Base-by-base conservation (phyloP, 163 green algal species). In the Chloromonas sp. region DNA sequence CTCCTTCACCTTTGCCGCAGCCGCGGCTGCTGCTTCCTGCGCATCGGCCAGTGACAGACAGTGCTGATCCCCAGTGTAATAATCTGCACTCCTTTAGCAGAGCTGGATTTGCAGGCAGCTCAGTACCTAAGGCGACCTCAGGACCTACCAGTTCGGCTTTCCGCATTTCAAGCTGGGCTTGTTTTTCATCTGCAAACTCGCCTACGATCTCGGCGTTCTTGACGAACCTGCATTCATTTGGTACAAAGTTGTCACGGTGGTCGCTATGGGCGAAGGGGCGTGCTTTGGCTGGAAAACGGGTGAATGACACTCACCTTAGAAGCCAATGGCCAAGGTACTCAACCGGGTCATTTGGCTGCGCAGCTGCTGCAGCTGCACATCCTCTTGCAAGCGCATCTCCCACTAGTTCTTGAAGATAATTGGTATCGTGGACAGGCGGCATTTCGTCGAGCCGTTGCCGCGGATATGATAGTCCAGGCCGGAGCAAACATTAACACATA, bases 281-380 rank as follows among this genome's bases (percentile, higher is more conserved):
- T 76, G 36, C 36, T 36, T 36, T 36, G 36, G 36, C 36, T 36
- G 36, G 36, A 36, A 36, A 36, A 36, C 36, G 36, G 36, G 36
- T 36, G 36, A 36, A 36, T 36, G 36, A 36, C 36, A 36, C 36
- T 5, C 66, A 91, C 87, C 85, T 87, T 13, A 94, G 83, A n/a
- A 96, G 83, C 91, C 91, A 96, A 2, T 89, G 84, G 1, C 88
- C 92, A 11, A 95, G 86, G 86, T 92, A 95, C 79, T 95, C 91
- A 13, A 96, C 91, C 1, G 93, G 92, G 81, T 96, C 93, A 58
- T 83, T 88, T 5, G 93, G 93, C 70, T 92, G 86, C 0, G 90
- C 88, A 70, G 82, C 71, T 1, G 92, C 87, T 0, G 86, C 89
- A 1, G 88, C 89, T 58, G 92, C 89, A 78, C 90, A 93, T 58